Evolutionary conservation across 2,329 filamentous ascomycete species (phyloP).

Genomic region (Aspergillus sp.): DNA sequence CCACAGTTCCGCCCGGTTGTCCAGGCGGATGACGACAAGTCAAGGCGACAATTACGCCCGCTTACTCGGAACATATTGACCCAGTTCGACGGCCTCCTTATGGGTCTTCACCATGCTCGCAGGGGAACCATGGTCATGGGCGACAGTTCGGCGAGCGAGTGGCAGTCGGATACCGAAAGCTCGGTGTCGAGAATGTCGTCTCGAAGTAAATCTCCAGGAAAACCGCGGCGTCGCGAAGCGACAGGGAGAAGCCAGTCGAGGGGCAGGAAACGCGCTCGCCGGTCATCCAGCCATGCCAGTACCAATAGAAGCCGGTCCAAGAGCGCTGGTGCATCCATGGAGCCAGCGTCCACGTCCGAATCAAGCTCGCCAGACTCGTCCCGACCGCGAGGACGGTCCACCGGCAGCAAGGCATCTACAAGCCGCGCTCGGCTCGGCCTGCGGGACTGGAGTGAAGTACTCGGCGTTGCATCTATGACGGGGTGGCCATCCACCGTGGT

Average conservation of each 20-base stretch:
- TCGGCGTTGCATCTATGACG: constrained; percentile 66
- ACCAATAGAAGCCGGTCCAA: too few species aligned
- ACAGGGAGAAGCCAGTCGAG: constrained; percentile 13
- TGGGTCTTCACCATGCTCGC: constrained; percentile 59
- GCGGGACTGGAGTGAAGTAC: constrained; percentile 76
- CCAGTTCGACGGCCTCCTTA: constrained; percentile 60
- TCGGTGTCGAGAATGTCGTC: constrained; percentile 10
- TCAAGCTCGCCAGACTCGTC: constrained; percentile 7
- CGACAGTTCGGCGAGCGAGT: constrained; percentile 20
- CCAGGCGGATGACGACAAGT: constrained; percentile 61
- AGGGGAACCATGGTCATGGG: constrained; percentile 37
- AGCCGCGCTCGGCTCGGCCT: constrained; percentile 24
- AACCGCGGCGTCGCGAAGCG: constrained; percentile 1
- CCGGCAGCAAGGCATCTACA: constrained; percentile 6
- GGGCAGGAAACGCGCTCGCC: constrained; percentile 16
- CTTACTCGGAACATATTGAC: constrained; percentile 60
- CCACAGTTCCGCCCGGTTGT: constrained; percentile 40
- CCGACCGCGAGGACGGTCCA: constrained; percentile 8
- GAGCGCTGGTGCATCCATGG: too few species aligned
- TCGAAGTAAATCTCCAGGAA: constrained; percentile 5
- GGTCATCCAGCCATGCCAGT: too few species aligned
- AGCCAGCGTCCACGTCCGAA: constrained; percentile 3
- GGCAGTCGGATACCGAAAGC: constrained; percentile 20
- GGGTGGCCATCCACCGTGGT: constrained; percentile 60
- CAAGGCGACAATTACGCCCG: constrained; percentile 56